Evolutionary conservation across 225 moss, liverwort and hornwort genomes (phyloP), one percentile per base, ranked within the genome.

Genomic region (Pleurozium schreberi): DNA sequence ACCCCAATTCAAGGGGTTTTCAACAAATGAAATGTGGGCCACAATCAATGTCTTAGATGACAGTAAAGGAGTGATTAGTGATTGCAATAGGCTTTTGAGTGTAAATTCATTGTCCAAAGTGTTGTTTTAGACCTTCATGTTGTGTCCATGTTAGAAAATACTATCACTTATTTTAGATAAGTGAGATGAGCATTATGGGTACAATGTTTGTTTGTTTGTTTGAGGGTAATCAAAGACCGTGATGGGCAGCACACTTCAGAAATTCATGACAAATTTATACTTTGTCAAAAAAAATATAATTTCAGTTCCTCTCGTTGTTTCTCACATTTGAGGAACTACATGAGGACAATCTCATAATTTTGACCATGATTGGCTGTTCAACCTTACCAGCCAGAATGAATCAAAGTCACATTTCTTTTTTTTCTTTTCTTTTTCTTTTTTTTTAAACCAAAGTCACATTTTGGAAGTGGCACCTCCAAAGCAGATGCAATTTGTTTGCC

Each of bases 171-270:
- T 26, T 70, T 15, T 70, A 21, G 15, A 0, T 13, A 12, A 42
- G 9, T 42, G 5, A 42, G 42, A 25, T 69, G 21, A 14, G 8
- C 15, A 71, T 42, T 6, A 8, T 43, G 3, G 5, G 27, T 43
- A 16, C 15, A 27, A 15, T 42, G 42, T 68, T 70, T 42, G 15
- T 42, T 70, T 42, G 15, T 42, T 26, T 2, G 23, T 70, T 70
- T 42, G 4, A 5, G 6, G 15, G 0, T 14, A 14, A 3, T 26
- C 4, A 23, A 15, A 0, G 3, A 4, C 42, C 9, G 27, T 3
- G 5, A 26, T 42, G 15, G 4, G 5, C 0, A 13, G 0, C 2
- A 27, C 26, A 27, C 8, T 71, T 27, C 27, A 43, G 16, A 16
- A 43, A 5, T 42, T 43, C 26, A 71, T 13, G 26, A 43, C 3